Evolutionary conservation across 2,329 filamentous ascomycete genomes (phyloP), one percentile per base, ranked within the genome.

Genomic region (Phialophora chinensis): DNA sequence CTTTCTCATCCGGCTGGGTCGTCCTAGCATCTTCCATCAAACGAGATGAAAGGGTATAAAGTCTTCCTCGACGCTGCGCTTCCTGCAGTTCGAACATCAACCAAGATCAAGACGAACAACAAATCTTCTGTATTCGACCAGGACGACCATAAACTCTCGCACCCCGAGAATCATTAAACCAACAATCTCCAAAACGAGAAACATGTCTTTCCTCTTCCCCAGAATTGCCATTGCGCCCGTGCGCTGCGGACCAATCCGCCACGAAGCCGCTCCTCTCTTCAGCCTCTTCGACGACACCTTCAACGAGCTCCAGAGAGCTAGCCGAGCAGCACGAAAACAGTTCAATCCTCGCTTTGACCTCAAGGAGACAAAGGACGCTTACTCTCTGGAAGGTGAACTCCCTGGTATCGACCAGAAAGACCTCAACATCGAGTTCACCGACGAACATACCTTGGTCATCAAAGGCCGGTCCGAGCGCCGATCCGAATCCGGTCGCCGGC

Each of bases 271-370:
- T 27, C 77, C 81, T 63, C 77, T 82, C 62, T 81, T 82, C 75
- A 79, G 78, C 53, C 78, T 83, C n/a, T 74, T 83, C 60, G 80
- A 82, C 69, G 79, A 81, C 74, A 79, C 63, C 20, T 65, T 69
- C 62, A 66, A 65, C 27, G 66, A 73, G 58, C 52, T 72, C 14
- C 64, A 71, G 47, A 65, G 65, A 61, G 72, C 69, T 47, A 62
- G 49, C 27, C 68, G 66, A 31, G 66, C 71, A 56, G 55, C 70
- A 6, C 65, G 60, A 55, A 77, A 67, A 66, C 70, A 74, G 8
- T 81, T 82, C 73, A 74, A 76, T 14, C 82, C 82, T 56, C 75
- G 75, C 60, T 84, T 84, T 67, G 82, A 84, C 69, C 76, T 84
- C 54, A 78, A 78, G 63, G 82, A 84, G 72, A 77, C 74, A 29